Percentiles rank a stretch among this genome's conserved stretches.
Evolutionary conservation across 1,284 basidiomycete species (phyloP).

Genomic region (Sanghuangporus sanghuang): DNA sequence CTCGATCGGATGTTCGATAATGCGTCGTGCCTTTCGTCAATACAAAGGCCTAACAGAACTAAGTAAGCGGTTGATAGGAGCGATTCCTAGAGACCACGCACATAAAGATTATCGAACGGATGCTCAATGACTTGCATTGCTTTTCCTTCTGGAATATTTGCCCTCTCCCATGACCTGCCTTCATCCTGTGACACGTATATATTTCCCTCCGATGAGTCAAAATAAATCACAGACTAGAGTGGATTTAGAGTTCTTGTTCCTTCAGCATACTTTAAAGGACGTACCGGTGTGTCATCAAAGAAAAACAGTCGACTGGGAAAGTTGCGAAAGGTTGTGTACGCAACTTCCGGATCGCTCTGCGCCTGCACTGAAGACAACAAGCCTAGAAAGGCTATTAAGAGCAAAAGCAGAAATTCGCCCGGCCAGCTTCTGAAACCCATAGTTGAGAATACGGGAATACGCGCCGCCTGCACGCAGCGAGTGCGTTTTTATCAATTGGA

Average conservation of each 20-base stretch:
- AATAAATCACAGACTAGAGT: slow-evolving; percentile 71
- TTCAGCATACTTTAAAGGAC: slow-evolving; percentile 23
- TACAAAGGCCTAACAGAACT: slow-evolving; percentile 66
- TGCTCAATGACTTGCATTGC: slow-evolving; percentile 81
- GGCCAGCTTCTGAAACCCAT: neutral
- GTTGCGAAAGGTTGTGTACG: slow-evolving; percentile 54
- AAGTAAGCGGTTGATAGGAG: slow-evolving; percentile 11
- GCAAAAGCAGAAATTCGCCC: neutral
- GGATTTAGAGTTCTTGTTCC: neutral
- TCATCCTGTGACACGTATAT: slow-evolving; percentile 86
- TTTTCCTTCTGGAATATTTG: slow-evolving; percentile 57
- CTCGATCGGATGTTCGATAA: slow-evolving; percentile 83
- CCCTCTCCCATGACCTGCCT: slow-evolving; percentile 75
- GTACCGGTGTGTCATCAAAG: slow-evolving; percentile 86
- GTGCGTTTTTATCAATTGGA: neutral
- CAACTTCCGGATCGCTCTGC: slow-evolving; percentile 35
- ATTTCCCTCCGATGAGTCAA: slow-evolving; percentile 66
- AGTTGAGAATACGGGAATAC: neutral
- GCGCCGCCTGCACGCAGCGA: neutral
- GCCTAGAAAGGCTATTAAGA: neutral
- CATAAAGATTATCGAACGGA: slow-evolving; percentile 76
- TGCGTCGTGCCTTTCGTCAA: slow-evolving; percentile 69
- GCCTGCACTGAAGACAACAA: slow-evolving; percentile 24
- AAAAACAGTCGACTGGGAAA: slow-evolving; percentile 85
- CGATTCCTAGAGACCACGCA: slow-evolving; percentile 33